These are phyloP conservation scores for Apiospora saccharicola DNA, from an alignment of 2,329 filamentous ascomycete species.

Conservation along the genomic window DNA sequence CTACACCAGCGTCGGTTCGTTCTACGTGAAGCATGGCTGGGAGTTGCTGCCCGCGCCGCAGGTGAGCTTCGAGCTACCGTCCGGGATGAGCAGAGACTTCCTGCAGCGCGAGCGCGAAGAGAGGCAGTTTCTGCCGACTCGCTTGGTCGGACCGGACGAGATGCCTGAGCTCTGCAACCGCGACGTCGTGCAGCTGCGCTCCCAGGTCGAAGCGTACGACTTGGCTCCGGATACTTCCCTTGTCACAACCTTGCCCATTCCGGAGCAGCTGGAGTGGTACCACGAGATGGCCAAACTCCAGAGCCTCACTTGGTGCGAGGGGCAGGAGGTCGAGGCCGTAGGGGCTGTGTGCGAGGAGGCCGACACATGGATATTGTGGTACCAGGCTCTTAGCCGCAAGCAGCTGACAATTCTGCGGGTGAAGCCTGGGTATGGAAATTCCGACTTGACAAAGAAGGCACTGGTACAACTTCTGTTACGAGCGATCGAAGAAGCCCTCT, in stretches of 20 bases:
- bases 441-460: background rate
- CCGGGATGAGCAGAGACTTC: background rate
- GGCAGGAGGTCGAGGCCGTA: background rate
- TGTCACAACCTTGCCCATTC: background rate
- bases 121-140: background rate
- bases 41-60: constrained; percentile 19
- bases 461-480: constrained; percentile 5
- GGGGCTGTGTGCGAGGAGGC: background rate
- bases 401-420: background rate
- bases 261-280: constrained; percentile 6
- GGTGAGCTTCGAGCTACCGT: constrained; percentile 13
- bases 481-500: background rate
- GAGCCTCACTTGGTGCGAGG: background rate
- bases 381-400: background rate
- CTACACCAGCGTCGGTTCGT: background rate
- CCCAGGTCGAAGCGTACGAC: constrained; percentile 3
- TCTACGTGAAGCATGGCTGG: constrained; percentile 17
- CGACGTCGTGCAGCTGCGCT: constrained; percentile 7
- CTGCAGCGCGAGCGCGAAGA: background rate
- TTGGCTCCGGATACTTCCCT: constrained; percentile 9
- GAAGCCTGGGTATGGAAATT: background rate
- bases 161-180: constrained; percentile 4
- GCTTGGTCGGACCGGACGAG: background rate
- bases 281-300: background rate
- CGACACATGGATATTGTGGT: constrained; percentile 2